A percentile compares a stretch with the other conserved stretches of the same genome.
Conservation (phyloP, 768 basidiomycete species). For the Tricholoma bakamatsutake region DNA sequence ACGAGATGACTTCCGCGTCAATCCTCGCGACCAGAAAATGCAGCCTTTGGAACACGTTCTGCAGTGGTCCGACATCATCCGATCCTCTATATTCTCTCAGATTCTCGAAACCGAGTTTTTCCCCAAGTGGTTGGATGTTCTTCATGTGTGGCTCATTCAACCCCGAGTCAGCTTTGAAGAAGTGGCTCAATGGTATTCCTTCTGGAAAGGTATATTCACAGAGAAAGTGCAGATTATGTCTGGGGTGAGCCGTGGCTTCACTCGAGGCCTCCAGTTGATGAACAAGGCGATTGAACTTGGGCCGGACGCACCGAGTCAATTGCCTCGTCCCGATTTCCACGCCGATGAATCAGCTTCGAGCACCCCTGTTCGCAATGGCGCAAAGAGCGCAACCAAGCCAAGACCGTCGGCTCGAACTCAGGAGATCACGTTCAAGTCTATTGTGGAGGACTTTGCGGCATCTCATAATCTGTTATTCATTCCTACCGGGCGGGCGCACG, state of each 20-base stretch:
- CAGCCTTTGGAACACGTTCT: conserved; percentile 71
- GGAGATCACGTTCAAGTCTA: conserved; percentile 88
- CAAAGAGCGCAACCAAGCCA: conserved; percentile 28
- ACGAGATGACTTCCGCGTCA: conserved; percentile 82
- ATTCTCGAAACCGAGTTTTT: conserved; percentile 91
- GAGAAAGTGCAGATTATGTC: conserved; percentile 60
- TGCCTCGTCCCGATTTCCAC: conserved; percentile 63
- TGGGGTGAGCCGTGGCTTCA: conserved; percentile 76
- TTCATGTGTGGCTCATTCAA: conserved; percentile 91
- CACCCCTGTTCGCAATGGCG: conserved; percentile 20
- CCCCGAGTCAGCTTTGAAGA: conserved; percentile 86
- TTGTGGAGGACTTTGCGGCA: conserved; percentile 88
- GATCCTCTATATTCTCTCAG: conserved; percentile 72
- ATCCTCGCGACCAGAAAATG: conserved; percentile 90
- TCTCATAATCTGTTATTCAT: conserved; percentile 85
- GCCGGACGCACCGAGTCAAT: conserved; percentile 59
- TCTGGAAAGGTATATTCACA: conserved; percentile 81
- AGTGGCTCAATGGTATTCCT: conserved; percentile 88
- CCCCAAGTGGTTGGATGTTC: conserved; percentile 91
- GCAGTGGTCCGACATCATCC: conserved; percentile 70
- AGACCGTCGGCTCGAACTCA: conserved; percentile 49
- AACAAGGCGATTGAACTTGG: conserved; percentile 89
- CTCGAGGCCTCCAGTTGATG: conserved; percentile 87
- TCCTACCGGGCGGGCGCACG: conserved; percentile 81
- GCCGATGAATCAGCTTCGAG: conserved; percentile 34